These are phyloP conservation scores for Vaccinium myrtillus DNA, from an alignment of 148 eudicot species.

Conservation along the genomic window DNA sequence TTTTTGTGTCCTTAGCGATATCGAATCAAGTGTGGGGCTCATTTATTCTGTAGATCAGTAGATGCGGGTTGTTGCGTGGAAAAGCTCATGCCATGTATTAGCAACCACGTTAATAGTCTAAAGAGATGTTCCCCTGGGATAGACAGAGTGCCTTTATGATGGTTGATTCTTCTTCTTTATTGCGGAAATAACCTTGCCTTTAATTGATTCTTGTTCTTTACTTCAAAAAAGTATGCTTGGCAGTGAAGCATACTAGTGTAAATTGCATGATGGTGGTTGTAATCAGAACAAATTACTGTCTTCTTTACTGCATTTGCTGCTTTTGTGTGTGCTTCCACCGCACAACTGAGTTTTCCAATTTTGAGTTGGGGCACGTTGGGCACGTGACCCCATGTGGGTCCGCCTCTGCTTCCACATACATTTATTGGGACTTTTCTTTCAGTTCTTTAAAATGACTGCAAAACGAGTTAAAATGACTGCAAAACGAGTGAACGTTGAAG, in stretches of 20 bases:
- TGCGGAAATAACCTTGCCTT: neutral
- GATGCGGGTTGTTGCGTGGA: neutral
- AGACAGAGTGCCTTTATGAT: no score
- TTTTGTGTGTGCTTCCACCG: neutral
- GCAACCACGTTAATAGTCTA: neutral
- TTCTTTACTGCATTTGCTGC: neutral
- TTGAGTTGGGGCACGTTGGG: no score
- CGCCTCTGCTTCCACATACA: no score
- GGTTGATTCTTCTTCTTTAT: no score
- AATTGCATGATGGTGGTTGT: neutral
- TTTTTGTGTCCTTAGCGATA: neutral
- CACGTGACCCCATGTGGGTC: no score
- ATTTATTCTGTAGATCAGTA: neutral
- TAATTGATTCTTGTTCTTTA: neutral
- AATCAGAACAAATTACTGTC: neutral
- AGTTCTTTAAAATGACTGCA: neutral
- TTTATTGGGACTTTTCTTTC: neutral
- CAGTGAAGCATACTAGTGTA: neutral
- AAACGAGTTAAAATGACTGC: neutral
- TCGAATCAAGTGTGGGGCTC: neutral
- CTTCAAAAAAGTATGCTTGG: neutral
- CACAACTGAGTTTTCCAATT: no score
- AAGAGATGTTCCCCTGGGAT: neutral
- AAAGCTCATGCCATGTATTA: neutral
- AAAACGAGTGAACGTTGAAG: neutral